Percentiles rank a stretch among this genome's conserved stretches.
Conservation (phyloP, 306 rosid species). For the Lupinus albus region DNA sequence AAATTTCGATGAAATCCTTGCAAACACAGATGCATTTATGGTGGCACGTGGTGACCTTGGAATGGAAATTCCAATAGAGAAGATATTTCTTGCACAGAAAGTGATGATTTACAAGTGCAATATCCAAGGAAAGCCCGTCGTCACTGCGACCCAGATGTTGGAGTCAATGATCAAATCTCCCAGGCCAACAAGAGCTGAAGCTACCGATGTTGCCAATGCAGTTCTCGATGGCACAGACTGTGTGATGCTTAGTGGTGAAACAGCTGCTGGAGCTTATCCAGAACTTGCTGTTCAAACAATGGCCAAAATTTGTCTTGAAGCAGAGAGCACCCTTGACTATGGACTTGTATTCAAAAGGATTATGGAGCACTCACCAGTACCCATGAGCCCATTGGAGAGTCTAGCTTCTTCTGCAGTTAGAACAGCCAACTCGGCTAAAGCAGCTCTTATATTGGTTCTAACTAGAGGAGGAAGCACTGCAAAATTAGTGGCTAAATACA, state of each 20-base stretch:
- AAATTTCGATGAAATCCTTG: slow-evolving; percentile 92
- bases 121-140: slow-evolving; percentile 97
- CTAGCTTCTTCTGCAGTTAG: slow-evolving; percentile 85
- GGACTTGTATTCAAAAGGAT: slow-evolving; percentile 82
- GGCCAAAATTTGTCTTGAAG: slow-evolving; percentile 85
- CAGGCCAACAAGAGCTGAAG: slow-evolving; percentile 51
- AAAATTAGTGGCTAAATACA: slow-evolving; percentile 93
- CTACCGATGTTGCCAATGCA: slow-evolving; percentile 61
- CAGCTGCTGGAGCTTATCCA: slow-evolving; percentile 95
- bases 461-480: slow-evolving; percentile 77
- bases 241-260: slow-evolving; percentile 93
- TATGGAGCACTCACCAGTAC: slow-evolving; percentile 83
- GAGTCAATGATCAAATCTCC: slow-evolving; percentile 54
- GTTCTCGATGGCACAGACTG: slow-evolving; percentile 94
- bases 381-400: slow-evolving; percentile 91
- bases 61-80: slow-evolving; percentile 98
- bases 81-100: slow-evolving; percentile 96
- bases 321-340: slow-evolving; percentile 77
- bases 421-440: slow-evolving; percentile 82
- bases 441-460: slow-evolving; percentile 74
- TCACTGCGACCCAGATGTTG: slow-evolving; percentile 92
- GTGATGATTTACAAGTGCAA: slow-evolving; percentile 99
- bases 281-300: slow-evolving; percentile 79
- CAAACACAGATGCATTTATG: slow-evolving; percentile 96
- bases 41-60: slow-evolving; percentile 99